Percentiles rank a stretch among this genome's conserved stretches.
phyloP scores from a whole-genome alignment of 2,329 filamentous ascomycete genomes.

The Trichoderma citrinoviride region DNA sequence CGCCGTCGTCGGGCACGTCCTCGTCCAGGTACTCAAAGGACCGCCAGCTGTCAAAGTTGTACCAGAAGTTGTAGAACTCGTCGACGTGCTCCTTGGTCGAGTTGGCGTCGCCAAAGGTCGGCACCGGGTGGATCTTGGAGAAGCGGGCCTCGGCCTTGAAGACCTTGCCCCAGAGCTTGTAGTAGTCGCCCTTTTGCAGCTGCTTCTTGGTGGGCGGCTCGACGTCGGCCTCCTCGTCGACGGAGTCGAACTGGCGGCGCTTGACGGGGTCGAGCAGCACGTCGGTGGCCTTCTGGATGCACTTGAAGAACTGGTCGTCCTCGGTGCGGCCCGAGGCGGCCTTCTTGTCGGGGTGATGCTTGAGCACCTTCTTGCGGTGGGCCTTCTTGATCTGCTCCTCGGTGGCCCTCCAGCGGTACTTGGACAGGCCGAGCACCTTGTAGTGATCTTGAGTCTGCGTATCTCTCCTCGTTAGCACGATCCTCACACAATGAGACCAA shows the following conservation, averaged over 20 bases:
- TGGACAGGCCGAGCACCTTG: conserved; percentile 87
- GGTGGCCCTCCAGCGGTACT: conserved; percentile 87
- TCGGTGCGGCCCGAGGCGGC: conserved; percentile 82
- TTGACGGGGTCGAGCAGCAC: conserved; percentile 88
- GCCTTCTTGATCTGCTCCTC: conserved; percentile 99
- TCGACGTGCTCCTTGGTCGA: conserved; percentile 87
- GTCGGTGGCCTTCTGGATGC: conserved; percentile 97
- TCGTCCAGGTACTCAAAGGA: conserved; percentile 98
- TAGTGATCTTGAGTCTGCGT: conserved; percentile 90
- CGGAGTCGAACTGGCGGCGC: conserved; percentile 93
- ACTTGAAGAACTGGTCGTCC: conserved; percentile 99
- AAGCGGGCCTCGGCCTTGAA: conserved; percentile 93
- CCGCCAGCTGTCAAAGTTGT: conserved; percentile 98
- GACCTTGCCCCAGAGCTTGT: conserved; percentile 87
- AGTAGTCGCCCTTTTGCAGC: conserved; percentile 80
- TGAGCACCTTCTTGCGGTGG: conserved; percentile 98
- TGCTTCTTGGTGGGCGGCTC: conserved; percentile 93
- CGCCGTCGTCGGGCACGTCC: conserved; percentile 97
- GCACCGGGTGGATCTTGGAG: conserved; percentile 86
- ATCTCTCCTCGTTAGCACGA: not conserved
- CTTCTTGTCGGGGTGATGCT: conserved; percentile 99
- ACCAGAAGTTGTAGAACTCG: conserved; percentile 99
- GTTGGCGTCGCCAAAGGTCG: conserved; percentile 78
- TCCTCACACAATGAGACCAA: not conserved
- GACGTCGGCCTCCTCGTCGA: conserved; percentile 90